Base-by-base conservation (phyloP, 257 asterid species). In the Thymus mandschuricus region DNA sequence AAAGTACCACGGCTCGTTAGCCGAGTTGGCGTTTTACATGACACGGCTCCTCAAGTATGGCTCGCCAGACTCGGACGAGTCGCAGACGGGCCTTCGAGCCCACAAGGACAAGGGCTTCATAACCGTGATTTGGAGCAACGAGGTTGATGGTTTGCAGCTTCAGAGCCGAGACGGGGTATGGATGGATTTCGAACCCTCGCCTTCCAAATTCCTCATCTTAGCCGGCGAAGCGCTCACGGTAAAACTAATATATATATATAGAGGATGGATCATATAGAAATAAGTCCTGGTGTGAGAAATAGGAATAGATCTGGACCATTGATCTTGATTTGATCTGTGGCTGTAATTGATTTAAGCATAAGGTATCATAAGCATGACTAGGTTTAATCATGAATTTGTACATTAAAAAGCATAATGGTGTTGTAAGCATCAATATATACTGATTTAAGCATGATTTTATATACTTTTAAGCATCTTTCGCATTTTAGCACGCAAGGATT, bases 191-290 rank as follows among this genome's bases (percentile, higher is more conserved):
- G 66, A 77, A 27, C 85, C 79, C 1, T 74, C 79, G 46, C 71
- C 71, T n/a, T 60, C 70, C 83, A 69, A 67, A 45, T 73, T 78
- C 33, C 31, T 85, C 0, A 66, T 80, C 59, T 46, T 82, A 11
- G 86, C 66, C 9, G 87, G 87, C 2, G 84, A 82, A 69, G 70
- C 87, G 1, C 72, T 82, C 74, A 79, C 33, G 83, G 87, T 85
- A 45, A 52, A 21, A 21, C 21, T 21, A 21, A 21, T 21, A 21
- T 21, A 21, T 21, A 21, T 21, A 21, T 21, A 21, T 21, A 21
- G 21, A 21, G 21, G 21, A 21, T 21, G 21, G 21, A 21, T 21
- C 21, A 21, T 21, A 21, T 21, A 21, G 21, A 21, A 21, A 21
- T 21, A 21, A 21, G 21, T 21, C 21, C 21, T 21, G 21, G 21